Evolutionary conservation across 345 rosid species (phyloP).

Genomic region (Brassica cretica): DNA sequence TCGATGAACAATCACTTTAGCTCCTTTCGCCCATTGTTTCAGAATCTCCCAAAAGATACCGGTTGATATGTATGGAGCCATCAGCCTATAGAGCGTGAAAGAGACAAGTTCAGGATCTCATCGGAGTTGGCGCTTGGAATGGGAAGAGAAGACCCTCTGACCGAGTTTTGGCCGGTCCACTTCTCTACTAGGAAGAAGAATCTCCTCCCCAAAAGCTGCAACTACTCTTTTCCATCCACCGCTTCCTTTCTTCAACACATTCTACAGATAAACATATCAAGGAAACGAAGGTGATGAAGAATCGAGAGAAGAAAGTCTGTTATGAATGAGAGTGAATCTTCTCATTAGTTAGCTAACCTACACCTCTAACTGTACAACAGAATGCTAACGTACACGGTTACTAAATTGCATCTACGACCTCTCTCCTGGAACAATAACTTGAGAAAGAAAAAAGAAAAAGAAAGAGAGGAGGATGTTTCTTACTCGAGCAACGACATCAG

Average conservation of each 20-base stretch:
- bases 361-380: no score
- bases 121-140: slow-evolving; percentile 66
- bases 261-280: slow-evolving; percentile 37
- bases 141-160: slow-evolving; percentile 79
- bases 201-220: slow-evolving; percentile 61
- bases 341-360: no score
- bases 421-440: no score
- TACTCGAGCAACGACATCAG: slow-evolving; percentile 82
- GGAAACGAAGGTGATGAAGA: no score
- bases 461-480: background rate
- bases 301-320: no score
- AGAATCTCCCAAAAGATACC: slow-evolving; percentile 67
- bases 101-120: background rate
- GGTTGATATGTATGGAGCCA: slow-evolving; percentile 81
- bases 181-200: slow-evolving; percentile 57
- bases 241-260: slow-evolving; percentile 63
- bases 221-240: slow-evolving; percentile 66
- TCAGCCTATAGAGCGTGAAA: slow-evolving; percentile 44
- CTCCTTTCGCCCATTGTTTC: slow-evolving; percentile 74
- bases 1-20: slow-evolving; percentile 75
- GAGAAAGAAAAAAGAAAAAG: no score
- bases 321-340: no score
- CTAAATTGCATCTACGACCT: no score
- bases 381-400: no score
- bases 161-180: slow-evolving; percentile 75